Evolutionary conservation across 2,329 filamentous ascomycete species (phyloP), one percentile per base, ranked within the genome.

Genomic region (Alternaria postmessia): DNA sequence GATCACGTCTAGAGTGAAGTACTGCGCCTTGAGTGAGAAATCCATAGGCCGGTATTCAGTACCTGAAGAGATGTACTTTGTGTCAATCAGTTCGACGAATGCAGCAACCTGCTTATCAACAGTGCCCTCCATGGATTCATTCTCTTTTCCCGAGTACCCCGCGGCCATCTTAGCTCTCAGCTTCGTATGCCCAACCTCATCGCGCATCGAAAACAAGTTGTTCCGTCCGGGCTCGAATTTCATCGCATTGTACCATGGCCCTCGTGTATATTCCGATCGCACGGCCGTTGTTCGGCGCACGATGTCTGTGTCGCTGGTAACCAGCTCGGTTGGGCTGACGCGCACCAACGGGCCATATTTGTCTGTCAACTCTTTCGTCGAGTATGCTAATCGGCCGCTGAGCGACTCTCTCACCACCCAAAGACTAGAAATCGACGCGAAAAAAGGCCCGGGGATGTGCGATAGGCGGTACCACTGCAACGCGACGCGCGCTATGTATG

Each of bases 1-100:
- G 60, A 87, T 85, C 48, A 85, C 80, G 61, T 87, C 86, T 7
- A 87, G 75, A 1, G 84, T 85, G 52, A 87, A 83, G 71, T 78
- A 87, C 36, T 85, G 82, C 2, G 79, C 74, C 57, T 83, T 83
- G 4, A 74, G 71, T 2, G 75, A 81, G 54, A 83, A 72, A 52
- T 87, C 84, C 54, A 74, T 69, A 1, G 75, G 66, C 0, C 68
- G 78, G 4, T 80, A 77, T 3, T 78, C 70, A 18, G 59, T 34
- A 2, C 49, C 11, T 0, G 54, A 63, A 1, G 66, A 71, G 1
- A 73, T 8, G 30, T 82, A 87, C 59, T 82, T 83, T n/a, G 63
- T 68, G 55, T 81, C 76, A 41, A 87, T 81, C 5, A 86, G 76
- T 4, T 77, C 63, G 36, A 87, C 60, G 3, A 85, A 69, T 2